Evolutionary conservation across 257 asterid genomes (phyloP), one percentile per base, ranked within the genome.

Genomic region (Solanum tarijense): DNA sequence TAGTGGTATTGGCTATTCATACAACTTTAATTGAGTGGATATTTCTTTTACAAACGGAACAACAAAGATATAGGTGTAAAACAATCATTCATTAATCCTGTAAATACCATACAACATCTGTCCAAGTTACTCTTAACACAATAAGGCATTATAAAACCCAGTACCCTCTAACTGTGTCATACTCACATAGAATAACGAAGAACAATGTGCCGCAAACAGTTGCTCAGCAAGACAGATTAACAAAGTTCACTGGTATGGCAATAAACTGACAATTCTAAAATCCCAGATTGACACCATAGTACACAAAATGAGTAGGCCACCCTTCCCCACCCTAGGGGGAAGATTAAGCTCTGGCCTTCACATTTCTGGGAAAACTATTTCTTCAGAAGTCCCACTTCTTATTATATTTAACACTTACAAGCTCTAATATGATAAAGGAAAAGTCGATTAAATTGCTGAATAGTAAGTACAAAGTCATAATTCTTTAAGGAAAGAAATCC

Each of bases 401-500:
- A 0, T 6, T 27, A 48, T 75, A 46, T 41, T 78, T 13, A 3
- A 41, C 65, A 46, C 66, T 81, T 81, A 16, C 41, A 81, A 16
- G 13, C n/a, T 81, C 85, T 81, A 43, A 43, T 81, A 36, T 81
- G 68, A 27, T 9, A 27, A 27, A 79, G 84, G 16, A 79, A 20
- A 82, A 82, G 38, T 29, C 5, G 3, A 2, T 2, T 81, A 81
- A 79, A 43, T 46, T 46, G 41, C 85, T n/a, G 55, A 25, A 9
- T 9, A 31, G 38, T 11, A 13, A 31, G 83, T 18, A 14, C 34
- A 32, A 73, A 62, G 52, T 41, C 84, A 34, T n/a, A 83, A 88
- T 34, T 72, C 25, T 68, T n/a, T 20, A 82, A 84, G 88, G 83
- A 39, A 12, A 84, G 73, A 81, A 12, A 81, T 88, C 94, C 87